Evolutionary conservation across 108 stramenopile genomes (phyloP).

Genomic region (Cyclotella sp.): DNA sequence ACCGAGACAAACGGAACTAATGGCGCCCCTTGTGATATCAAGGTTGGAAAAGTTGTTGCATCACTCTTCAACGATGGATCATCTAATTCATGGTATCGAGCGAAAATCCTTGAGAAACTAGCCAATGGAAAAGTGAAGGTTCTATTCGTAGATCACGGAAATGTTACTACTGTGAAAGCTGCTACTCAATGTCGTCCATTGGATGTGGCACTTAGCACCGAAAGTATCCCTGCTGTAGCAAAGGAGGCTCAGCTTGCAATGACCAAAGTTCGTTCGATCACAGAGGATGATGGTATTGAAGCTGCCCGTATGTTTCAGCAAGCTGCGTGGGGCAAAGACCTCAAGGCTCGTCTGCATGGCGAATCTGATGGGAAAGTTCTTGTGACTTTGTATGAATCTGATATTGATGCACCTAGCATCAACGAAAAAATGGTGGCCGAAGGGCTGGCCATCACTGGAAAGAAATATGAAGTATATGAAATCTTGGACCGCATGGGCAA

Average conservation of each 20-base stretch:
- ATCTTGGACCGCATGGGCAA: conserved; percentile 63
- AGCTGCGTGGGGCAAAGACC: conserved; percentile 84
- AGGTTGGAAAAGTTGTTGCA: conserved; percentile 85
- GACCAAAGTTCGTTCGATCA: conserved; percentile 66
- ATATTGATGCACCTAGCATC: conserved; percentile 59
- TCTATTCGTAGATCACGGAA: conserved; percentile 97
- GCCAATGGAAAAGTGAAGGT: conserved; percentile 71
- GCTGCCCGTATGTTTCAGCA: conserved; percentile 82
- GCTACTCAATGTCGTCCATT: conserved; percentile 87
- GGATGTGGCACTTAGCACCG: conserved; percentile 74
- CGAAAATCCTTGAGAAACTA: conserved; percentile 82
- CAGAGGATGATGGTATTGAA: conserved; percentile 86
- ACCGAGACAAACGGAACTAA: conserved; percentile 82
- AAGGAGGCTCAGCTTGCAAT: conserved; percentile 85
- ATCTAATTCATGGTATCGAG: conserved; percentile 95
- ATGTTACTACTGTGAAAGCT: conserved; percentile 81
- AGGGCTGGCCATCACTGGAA: conserved; percentile 81
- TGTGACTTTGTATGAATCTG: conserved; percentile 61
- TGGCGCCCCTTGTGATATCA: conserved; percentile 84
- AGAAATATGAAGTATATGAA: conserved; percentile 54
- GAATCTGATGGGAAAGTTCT: conserved; percentile 73
- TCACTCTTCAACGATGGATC: conserved; percentile 96
- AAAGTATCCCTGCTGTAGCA: conserved; percentile 84
- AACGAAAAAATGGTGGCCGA: conserved; percentile 75
- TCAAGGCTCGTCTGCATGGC: conserved; percentile 68